Evolutionary conservation across 2,329 filamentous ascomycete genomes (phyloP), one percentile per base, ranked within the genome.

Genomic region (Fusarium devonianum): DNA sequence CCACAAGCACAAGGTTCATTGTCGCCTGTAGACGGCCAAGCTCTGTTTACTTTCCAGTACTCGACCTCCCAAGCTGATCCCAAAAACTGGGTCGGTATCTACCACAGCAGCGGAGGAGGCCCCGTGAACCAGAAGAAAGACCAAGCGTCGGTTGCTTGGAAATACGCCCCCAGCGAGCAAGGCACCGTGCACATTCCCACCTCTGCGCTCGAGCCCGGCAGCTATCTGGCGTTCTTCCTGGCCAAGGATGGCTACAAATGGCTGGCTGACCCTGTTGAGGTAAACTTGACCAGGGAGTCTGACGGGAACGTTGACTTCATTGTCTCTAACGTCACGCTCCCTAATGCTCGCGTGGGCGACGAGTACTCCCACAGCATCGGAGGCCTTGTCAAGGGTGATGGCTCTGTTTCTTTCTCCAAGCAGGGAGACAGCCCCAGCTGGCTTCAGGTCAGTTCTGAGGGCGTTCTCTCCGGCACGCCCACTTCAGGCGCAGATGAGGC

Each of bases 31-130:
- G 23, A 34, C 7, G 23, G 50, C 11, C 25, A 58, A 10, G 26
- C 64, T 7, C 51, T 53, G 9, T 66, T 70, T 34, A 74, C 71
- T 0, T 73, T 75, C 44, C 35, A 64, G 8, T 76, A 74, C 56
- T 60, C 63, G 5, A 73, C 70, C 0, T 26, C 56, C 1, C 32
- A 56, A 3, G 49, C 69, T 4, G 51, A 66, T 37, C 22, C 48
- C 3, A 64, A 50, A 12, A 75, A 75, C 53, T 76, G 73, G 73
- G 58, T 75, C 16, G 73, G 69, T 21, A 36, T 75, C 4, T 75
- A 70, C 52, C 48, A 62, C 26, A 53, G 63, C 9, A 63, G 60
- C 2, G 67, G 65, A n/a, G 71, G 71, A 17, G 71, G 66, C 2
- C 72, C 73, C 1, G 63, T 67, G 2, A 59, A 73, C 13, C 62